Base-by-base conservation (phyloP, 2,329 filamentous ascomycete species). In the Verruconis gallopava region DNA sequence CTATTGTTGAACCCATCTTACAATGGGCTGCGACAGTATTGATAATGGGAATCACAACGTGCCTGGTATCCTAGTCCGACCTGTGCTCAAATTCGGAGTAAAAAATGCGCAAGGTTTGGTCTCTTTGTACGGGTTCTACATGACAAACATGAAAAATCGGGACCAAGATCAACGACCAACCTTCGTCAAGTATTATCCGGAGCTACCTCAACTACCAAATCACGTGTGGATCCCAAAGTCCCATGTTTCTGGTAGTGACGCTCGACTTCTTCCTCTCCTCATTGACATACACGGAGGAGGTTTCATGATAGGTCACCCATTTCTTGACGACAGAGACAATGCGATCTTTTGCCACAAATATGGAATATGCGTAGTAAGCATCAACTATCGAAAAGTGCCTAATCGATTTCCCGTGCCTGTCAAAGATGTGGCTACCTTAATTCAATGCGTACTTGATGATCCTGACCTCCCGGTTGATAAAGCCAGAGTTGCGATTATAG, bases 241-340 rank as follows among this genome's bases (percentile, higher is more conserved):
- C 6, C n/a, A 30, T n/a, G n/a, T 9, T 9, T n/a, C 25, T 30
- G 25, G 25, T n/a, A n/a, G n/a, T 9, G n/a, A 30, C 9, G 9
- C 6, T 9, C 25, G 9, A 15, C 21, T 37, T 15, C 42, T 56
- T 14, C 67, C 69, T 1, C 56, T 65, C 2, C 58, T 72, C 36
- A 55, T 75, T 35, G 62, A 66, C 42, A 61, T 72, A 48, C 71
- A 75, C 48, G 70, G 70, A 42, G 69, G 71, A 44, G 69, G 68
- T 32, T 71, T 69, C 50, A 57, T 59, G 20, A 20, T 73, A 33
- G 62, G 65, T 51, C 50, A 60, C 15, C 61, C 68, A 1, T 44
- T 54, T 37, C 53, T 65, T 34, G 66, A 70, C 49, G 67, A 72
- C 51, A 48, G 49, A n/a, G 69, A 69, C 58, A 71, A 66, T 52